These are phyloP conservation scores for Triangularia setosa DNA, from an alignment of 2,329 filamentous ascomycete genomes.

Conservation along the genomic window DNA sequence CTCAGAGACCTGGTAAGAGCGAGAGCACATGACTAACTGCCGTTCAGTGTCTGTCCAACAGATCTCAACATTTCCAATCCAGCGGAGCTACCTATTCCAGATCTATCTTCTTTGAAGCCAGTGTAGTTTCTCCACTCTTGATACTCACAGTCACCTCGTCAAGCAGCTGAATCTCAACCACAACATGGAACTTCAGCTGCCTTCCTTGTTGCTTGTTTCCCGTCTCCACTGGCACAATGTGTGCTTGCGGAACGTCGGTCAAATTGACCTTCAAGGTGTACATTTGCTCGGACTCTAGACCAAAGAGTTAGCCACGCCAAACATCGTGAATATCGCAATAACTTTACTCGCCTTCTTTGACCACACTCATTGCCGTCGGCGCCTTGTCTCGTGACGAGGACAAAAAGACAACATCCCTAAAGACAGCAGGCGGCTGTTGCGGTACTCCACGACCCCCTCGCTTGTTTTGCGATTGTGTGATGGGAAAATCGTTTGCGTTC, in stretches of 20 bases:
- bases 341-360: not conserved
- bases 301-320: not conserved
- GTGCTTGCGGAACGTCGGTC: conserved; percentile 20
- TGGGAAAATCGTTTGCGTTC: conserved; percentile 15
- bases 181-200: conserved; percentile 19
- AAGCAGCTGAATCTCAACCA: conserved; percentile 16
- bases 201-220: conserved; percentile 13
- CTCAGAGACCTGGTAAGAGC: no score
- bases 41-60: not conserved
- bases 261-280: conserved; percentile 23
- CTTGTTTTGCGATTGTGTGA: not conserved
- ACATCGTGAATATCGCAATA: not conserved
- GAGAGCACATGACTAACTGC: not conserved
- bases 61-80: not conserved
- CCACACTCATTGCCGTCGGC: conserved; percentile 13
- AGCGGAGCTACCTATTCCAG: not conserved
- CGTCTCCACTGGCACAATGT: conserved; percentile 7
- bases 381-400: conserved; percentile 19
- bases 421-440: conserved; percentile 4
- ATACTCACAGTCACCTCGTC: conserved; percentile 20
- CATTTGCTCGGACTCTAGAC: conserved; percentile 12
- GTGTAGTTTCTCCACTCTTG: conserved; percentile 15
- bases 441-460: not conserved
- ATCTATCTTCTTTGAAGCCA: conserved; percentile 11
- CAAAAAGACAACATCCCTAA: conserved; percentile 25